Evolutionary conservation across 305 asterid genomes (phyloP).

Genomic region (Solanum hybrid): DNA sequence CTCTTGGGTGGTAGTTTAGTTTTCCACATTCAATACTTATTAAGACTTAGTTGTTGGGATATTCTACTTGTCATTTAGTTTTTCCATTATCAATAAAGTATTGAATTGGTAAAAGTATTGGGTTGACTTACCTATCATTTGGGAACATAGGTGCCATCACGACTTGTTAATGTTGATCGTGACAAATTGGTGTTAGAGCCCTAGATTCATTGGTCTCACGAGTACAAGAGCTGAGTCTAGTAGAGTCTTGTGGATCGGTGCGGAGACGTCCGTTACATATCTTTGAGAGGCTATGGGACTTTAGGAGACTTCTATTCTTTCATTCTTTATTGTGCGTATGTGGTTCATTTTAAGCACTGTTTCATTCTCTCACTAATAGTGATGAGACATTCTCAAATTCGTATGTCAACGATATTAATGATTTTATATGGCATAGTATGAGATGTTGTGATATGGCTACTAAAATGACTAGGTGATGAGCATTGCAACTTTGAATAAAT

Average conservation of each 20-base stretch:
- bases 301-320: neutral
- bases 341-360: neutral
- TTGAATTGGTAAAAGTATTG: neutral
- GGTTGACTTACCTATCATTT: neutral
- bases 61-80: neutral
- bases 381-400: neutral
- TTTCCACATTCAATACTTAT: too few relatives aligned
- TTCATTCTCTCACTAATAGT: neutral
- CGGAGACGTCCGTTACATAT: too few relatives aligned
- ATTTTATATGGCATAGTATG: neutral
- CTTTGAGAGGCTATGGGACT: neutral
- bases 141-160: neutral
- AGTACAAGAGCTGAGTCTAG: neutral
- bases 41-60: neutral
- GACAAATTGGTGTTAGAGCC: neutral
- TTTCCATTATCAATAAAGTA: neutral
- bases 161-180: too few relatives aligned
- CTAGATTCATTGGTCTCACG: neutral
- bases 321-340: too few relatives aligned
- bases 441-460: neutral
- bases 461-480: neutral
- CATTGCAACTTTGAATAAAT: neutral
- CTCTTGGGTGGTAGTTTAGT: neutral
- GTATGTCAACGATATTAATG: neutral
- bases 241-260: neutral